Evolutionary conservation across 140 eudicot genomes (phyloP).

Genomic region (Stevia rebaudiana): DNA sequence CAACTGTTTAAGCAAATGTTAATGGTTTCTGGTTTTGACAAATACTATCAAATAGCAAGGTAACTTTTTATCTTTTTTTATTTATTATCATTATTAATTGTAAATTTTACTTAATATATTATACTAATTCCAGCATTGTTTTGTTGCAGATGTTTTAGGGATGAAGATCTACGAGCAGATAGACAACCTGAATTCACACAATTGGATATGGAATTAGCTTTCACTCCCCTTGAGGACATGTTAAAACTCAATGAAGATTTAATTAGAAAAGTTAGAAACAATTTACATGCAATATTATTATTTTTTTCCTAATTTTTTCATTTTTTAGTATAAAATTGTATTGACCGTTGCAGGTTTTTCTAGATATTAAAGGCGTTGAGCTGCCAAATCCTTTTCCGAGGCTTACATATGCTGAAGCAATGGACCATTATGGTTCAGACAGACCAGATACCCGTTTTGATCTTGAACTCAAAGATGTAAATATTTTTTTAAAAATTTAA

Average conservation of each 20-base stretch:
- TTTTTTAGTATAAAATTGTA: too few relatives aligned
- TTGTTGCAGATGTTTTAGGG: conserved; percentile 83
- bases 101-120: background rate
- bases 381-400: conserved; percentile 92
- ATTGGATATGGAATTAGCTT: conserved; percentile 91
- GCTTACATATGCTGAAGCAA: conserved; percentile 91
- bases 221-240: conserved; percentile 93
- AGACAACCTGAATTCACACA: conserved; percentile 99
- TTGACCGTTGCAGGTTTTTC: conserved; percentile 65
- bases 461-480: conserved; percentile 86
- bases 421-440: conserved; percentile 89
- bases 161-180: conserved; percentile 96
- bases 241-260: conserved; percentile 85
- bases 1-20: conserved; percentile 97
- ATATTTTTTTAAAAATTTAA: background rate
- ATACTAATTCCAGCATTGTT: conserved; percentile 7
- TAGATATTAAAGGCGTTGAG: conserved; percentile 71
- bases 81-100: background rate
- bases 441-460: conserved; percentile 87
- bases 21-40: conserved; percentile 94
- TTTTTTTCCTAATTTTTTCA: too few relatives aligned
- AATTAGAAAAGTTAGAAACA: conserved; percentile 68
- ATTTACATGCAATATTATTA: background rate
- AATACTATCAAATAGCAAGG: conserved; percentile 97
- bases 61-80: conserved; percentile 18